Evolutionary conservation across 1,284 basidiomycete species (phyloP), one percentile per base, ranked within the genome.

Genomic region (Athelia psychrophila): DNA sequence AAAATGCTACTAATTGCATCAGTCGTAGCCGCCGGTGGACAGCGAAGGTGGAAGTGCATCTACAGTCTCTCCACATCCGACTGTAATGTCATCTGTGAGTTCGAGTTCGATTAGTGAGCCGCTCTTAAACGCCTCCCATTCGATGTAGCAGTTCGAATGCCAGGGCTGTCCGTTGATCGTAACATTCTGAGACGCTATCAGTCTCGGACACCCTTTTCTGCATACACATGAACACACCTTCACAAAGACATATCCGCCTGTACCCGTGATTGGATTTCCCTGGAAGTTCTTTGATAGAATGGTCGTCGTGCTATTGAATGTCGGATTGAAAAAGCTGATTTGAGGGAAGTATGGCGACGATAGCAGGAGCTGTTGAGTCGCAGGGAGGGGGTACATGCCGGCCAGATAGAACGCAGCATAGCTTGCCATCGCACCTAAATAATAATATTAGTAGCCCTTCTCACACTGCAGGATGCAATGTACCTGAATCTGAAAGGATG

Each of bases 381-480:
- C 80, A 0, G 84, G 83, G 3, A 84, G 64, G 1, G 83, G 83
- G 56, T 85, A 86, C 59, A 86, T 60, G 2, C 83, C 83, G 0
- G 75, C 69, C 6, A 85, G 71, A 59, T 80, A 81, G 64, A 84
- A 87, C 1, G 77, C 71, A 2, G 77, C 81, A 55, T 83, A 86
- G 56, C 83, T 84, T 2, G 76, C 86, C 86, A 88, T 88, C 0
- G 86, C 86, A 44, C 81, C 85, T 67, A 57, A 58, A 52, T 63
- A 60, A n/a, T n/a, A n/a, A 54, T 13, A 30, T 30, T 30, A 30
- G 27, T 13, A 30, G 27, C 27, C 6, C 13, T 30, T 5, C 5
- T 13, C 27, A 30, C 6, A 30, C 27, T n/a, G n/a, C n/a, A n/a
- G n/a, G 27, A 30, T 30, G 5, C 27, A 30, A 13, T 6, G 16